Evolutionary conservation across 441 rosid genomes (phyloP).

Genomic region (Gossypium schwendimanii): DNA sequence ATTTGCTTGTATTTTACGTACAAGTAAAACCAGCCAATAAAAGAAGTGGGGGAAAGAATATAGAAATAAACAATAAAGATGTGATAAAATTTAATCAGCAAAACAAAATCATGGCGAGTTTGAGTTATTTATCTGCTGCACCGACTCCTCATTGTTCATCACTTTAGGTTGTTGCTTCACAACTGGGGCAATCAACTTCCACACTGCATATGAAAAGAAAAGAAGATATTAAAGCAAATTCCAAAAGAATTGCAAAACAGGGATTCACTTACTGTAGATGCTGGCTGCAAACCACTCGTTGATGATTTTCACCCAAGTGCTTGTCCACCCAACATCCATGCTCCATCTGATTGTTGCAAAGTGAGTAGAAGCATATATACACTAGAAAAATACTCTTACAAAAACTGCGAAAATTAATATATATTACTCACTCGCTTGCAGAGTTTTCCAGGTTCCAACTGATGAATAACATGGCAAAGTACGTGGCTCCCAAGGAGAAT

Average conservation of each 20-base stretch:
- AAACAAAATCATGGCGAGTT: constrained; percentile 14
- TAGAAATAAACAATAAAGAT: not conserved
- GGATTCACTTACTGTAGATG: constrained; percentile 52
- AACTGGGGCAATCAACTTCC: constrained; percentile 69
- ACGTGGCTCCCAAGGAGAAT: constrained; percentile 83
- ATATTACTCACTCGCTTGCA: constrained; percentile 39
- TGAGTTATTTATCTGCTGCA: constrained; percentile 22
- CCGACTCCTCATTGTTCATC: constrained; percentile 32
- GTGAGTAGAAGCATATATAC: not conserved
- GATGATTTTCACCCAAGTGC: constrained; percentile 86
- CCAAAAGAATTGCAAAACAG: not conserved
- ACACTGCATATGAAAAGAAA: constrained; percentile 41
- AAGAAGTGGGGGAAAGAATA: constrained; percentile 5
- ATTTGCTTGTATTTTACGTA: not conserved
- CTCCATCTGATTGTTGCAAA: constrained; percentile 53
- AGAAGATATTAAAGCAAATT: not conserved
- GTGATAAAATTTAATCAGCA: not conserved
- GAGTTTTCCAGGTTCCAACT: constrained; percentile 73
- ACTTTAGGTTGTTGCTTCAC: constrained; percentile 53
- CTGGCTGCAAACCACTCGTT: constrained; percentile 86
- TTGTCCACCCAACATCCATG: constrained; percentile 86
- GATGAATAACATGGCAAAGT: constrained; percentile 85
- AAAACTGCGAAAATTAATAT: not conserved
- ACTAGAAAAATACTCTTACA: not conserved
- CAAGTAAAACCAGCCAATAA: not conserved